These are phyloP conservation scores for Gomphus bonarii DNA, from an alignment of 1,284 basidiomycete species.

Conservation along the genomic window DNA sequence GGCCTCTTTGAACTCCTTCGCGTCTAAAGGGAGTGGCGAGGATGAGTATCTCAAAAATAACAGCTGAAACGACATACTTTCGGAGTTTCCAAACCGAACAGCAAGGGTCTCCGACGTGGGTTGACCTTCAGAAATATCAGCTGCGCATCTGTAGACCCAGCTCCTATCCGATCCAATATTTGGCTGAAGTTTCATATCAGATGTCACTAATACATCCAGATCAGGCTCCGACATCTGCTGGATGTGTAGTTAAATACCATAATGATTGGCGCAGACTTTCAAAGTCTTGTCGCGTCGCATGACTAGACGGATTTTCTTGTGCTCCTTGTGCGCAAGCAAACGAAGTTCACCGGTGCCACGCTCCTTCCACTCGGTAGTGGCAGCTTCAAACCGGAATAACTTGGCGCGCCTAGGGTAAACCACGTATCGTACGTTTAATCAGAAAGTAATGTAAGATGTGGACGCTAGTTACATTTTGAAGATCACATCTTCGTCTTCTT, in stretches of 20 bases:
- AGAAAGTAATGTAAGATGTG: slow-evolving; percentile 8
- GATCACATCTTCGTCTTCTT: slow-evolving; percentile 88
- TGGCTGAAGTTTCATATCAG: slow-evolving; percentile 92
- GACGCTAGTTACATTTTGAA: slow-evolving; percentile 87
- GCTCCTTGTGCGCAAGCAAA: slow-evolving; percentile 80
- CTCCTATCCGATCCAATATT: slow-evolving; percentile 99
- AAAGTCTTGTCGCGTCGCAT: slow-evolving; percentile 99
- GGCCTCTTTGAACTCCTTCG: slow-evolving; percentile 74
- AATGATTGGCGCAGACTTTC: slow-evolving; percentile 99
- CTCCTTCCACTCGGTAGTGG: slow-evolving; percentile 92
- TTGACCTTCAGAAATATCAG: slow-evolving; percentile 88
- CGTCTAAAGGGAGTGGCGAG: slow-evolving; percentile 44
- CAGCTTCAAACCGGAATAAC: slow-evolving; percentile 90
- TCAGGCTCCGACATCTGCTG: background rate
- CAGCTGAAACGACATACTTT: slow-evolving; percentile 61
- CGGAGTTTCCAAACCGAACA: slow-evolving; percentile 95
- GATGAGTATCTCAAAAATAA: slow-evolving; percentile 12
- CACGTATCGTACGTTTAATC: background rate
- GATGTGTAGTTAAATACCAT: slow-evolving; percentile 51
- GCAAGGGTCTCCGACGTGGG: slow-evolving; percentile 91
- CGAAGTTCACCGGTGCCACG: slow-evolving; percentile 89
- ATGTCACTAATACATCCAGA: slow-evolving; percentile 46
- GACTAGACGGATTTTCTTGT: slow-evolving; percentile 89
- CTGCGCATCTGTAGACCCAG: slow-evolving; percentile 98
- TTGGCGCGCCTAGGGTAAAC: slow-evolving; percentile 76